Evolutionary conservation across 441 rosid species (phyloP).

Genomic region (Populus tomentosa): DNA sequence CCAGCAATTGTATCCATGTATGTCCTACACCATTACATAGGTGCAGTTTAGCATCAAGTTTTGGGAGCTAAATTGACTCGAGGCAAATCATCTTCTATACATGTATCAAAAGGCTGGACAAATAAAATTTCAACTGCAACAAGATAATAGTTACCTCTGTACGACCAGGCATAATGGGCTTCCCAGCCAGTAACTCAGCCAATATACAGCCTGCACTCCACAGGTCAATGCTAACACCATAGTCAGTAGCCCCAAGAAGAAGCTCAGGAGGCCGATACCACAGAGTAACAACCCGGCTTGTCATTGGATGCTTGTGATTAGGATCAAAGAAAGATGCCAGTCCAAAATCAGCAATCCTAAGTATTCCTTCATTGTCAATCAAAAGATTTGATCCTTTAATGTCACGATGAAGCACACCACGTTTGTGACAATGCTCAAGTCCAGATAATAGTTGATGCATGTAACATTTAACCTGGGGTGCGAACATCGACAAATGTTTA

Average conservation of each 20-base stretch:
- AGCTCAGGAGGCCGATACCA: conserved; percentile 98
- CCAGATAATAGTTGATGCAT: conserved; percentile 79
- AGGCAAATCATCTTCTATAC: not conserved
- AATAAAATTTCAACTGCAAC: not conserved
- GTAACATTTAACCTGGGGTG: conserved; percentile 78
- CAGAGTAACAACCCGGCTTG: conserved; percentile 88
- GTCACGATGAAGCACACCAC: conserved; percentile 92
- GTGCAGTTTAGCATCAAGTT: not conserved
- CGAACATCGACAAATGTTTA: not conserved
- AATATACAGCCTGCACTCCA: conserved; percentile 98
- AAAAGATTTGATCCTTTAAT: conserved; percentile 96
- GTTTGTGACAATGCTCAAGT: conserved; percentile 83
- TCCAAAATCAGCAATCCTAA: conserved; percentile 91
- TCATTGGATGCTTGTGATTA: conserved; percentile 71
- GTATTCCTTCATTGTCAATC: conserved; percentile 75
- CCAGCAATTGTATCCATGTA: not conserved
- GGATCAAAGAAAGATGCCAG: conserved; percentile 82
- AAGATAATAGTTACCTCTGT: conserved; percentile 58
- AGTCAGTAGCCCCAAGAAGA: conserved; percentile 89
- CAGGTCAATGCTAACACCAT: conserved; percentile 81
- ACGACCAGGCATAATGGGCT: conserved; percentile 93
- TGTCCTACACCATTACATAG: not conserved
- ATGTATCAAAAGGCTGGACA: not conserved
- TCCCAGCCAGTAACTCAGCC: conserved; percentile 84
- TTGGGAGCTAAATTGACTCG: not conserved